These are phyloP conservation scores for Blumeria graminis DNA, from an alignment of 2,329 filamentous ascomycete species.

Conservation along the genomic window DNA sequence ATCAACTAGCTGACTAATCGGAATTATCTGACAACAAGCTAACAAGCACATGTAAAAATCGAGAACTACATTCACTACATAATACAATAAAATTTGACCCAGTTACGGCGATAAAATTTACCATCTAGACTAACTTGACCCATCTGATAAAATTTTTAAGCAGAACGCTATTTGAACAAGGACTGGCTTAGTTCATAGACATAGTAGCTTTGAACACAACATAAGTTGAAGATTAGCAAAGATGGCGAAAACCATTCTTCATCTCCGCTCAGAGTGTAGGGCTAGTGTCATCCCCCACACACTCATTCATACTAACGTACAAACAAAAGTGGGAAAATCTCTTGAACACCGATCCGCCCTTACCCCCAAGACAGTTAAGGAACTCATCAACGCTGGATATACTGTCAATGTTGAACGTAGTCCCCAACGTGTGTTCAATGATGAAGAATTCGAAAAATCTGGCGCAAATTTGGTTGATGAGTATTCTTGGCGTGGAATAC, in stretches of 20 bases:
- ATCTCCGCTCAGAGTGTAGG: slow-evolving; percentile 19
- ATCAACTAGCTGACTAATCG: too few species aligned
- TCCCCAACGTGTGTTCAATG: slow-evolving; percentile 40
- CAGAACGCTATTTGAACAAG: too few species aligned
- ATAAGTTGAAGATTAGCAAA: background rate
- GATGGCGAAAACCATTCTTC: slow-evolving; percentile 16
- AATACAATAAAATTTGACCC: too few species aligned
- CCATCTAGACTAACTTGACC: too few species aligned
- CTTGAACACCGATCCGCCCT: slow-evolving; percentile 19
- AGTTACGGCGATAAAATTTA: too few species aligned
- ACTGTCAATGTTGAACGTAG: slow-evolving; percentile 42
- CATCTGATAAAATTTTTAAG: too few species aligned
- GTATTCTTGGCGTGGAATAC: slow-evolving; percentile 42
- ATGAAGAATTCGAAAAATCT: slow-evolving; percentile 33
- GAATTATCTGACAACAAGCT: too few species aligned
- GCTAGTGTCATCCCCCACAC: slow-evolving; percentile 1
- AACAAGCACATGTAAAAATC: too few species aligned
- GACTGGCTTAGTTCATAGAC: too few species aligned
- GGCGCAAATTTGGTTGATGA: slow-evolving; percentile 41
- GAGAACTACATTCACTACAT: too few species aligned
- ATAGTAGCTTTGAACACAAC: too few species aligned
- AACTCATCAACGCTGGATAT: slow-evolving; percentile 44
- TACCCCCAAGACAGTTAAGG: slow-evolving; percentile 24
- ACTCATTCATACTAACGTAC: slow-evolving; percentile 11
- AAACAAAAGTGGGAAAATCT: slow-evolving; percentile 16